These are phyloP conservation scores for Acorus calamus DNA, from an alignment of 106 monocot species.

Conservation along the genomic window DNA sequence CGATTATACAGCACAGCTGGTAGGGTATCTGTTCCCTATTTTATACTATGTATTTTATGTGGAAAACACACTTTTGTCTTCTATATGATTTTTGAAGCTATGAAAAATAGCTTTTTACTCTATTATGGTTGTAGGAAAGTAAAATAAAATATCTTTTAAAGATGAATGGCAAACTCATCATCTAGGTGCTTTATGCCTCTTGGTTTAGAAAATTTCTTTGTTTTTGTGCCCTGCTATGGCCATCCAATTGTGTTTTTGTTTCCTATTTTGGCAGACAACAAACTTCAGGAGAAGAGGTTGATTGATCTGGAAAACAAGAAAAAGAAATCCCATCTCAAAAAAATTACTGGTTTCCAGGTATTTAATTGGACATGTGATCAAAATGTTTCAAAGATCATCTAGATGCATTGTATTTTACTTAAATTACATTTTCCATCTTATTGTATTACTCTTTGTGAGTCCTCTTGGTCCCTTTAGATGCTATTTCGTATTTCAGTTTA, in stretches of 20 bases:
- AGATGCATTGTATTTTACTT: too few species aligned
- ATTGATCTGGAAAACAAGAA: slow-evolving; percentile 69
- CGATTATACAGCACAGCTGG: slow-evolving; percentile 62
- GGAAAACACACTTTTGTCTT: too few species aligned
- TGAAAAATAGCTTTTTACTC: too few species aligned
- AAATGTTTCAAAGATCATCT: too few species aligned
- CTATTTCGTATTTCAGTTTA: neutral
- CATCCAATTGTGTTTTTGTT: neutral
- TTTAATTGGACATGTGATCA: too few species aligned
- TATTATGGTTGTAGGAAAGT: too few species aligned
- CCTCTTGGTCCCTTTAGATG: neutral
- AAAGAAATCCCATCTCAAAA: slow-evolving; percentile 70
- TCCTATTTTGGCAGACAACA: slow-evolving; percentile 47
- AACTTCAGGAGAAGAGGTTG: slow-evolving; percentile 58
- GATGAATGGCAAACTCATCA: too few species aligned
- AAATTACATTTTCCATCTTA: neutral
- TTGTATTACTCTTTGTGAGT: neutral
- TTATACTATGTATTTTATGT: neutral
- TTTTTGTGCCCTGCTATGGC: too few species aligned
- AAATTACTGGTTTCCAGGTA: slow-evolving; percentile 98
- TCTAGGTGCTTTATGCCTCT: too few species aligned
- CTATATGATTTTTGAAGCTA: too few species aligned
- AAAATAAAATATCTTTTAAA: too few species aligned
- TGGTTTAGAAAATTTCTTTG: too few species aligned
- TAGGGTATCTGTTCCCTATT: slow-evolving; percentile 12